A percentile compares a stretch with the other conserved stretches of the same genome.
phyloP scores from a whole-genome alignment of 1,139 yeast genomes.

The Meyerozyma guilliermondii region DNA sequence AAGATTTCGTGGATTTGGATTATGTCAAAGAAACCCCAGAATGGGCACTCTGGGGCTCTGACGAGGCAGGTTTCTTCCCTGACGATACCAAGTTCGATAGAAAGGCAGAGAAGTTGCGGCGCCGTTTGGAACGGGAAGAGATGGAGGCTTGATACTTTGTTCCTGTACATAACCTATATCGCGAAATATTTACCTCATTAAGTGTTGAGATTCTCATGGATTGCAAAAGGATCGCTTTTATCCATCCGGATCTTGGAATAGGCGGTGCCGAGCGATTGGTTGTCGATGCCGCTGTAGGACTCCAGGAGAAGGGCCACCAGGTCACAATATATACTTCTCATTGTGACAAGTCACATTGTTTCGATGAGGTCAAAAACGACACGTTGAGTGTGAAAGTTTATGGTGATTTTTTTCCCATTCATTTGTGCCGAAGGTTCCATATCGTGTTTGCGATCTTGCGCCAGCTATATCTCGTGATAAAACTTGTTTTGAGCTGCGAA shows the following conservation, averaged over 20 bases:
- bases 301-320: conserved; percentile 59
- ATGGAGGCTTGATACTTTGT: conserved; percentile 4
- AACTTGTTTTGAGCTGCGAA: conserved; percentile 46
- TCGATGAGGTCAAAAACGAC: conserved; percentile 73
- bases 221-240: conserved; percentile 53
- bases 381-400: conserved; percentile 58
- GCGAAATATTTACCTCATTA: neutral
- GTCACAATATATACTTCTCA: conserved; percentile 81
- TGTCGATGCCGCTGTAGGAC: conserved; percentile 90
- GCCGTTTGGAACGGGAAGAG: conserved; percentile 36
- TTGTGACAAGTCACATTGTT: conserved; percentile 80
- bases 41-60: conserved; percentile 89
- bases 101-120: conserved; percentile 58
- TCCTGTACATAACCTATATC: neutral
- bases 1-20: conserved; percentile 71
- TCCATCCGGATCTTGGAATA: conserved; percentile 95
- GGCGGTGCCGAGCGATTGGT: conserved; percentile 96
- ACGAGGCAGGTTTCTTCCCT: conserved; percentile 86
- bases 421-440: conserved; percentile 58
- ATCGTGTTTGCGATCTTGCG: conserved; percentile 81
- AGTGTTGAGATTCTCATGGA: conserved; percentile 2
- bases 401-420: conserved; percentile 82
- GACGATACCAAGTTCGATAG: conserved; percentile 67
- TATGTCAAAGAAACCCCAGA: conserved; percentile 77
- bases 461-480: conserved; percentile 63